These are phyloP conservation scores for Alternaria ethzedia DNA, from an alignment of 2,329 filamentous ascomycete species.

Conservation along the genomic window DNA sequence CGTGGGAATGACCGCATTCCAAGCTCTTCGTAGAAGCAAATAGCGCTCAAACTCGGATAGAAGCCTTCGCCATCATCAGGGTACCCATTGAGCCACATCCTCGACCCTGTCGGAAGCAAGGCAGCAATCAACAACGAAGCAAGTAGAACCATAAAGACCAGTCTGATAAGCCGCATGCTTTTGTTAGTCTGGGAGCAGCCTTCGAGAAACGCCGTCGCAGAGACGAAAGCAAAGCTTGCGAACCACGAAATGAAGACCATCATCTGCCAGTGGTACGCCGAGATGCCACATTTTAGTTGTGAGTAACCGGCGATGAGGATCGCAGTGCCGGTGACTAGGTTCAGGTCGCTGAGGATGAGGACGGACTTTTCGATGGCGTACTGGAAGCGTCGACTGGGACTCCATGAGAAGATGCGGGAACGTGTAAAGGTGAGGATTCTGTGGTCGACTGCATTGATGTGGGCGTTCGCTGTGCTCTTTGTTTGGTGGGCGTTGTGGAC, in stretches of 20 bases:
- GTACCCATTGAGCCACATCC: conserved; percentile 27
- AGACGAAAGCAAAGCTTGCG: conserved; percentile 27
- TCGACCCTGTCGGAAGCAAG: conserved; percentile 30
- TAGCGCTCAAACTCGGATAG: conserved; percentile 25
- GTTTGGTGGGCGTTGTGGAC: conserved; percentile 9
- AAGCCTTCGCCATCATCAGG: conserved; percentile 19
- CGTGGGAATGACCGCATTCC: conserved; percentile 6
- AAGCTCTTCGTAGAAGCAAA: conserved; percentile 30
- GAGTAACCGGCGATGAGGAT: conserved; percentile 30
- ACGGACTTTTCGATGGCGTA: conserved; percentile 37
- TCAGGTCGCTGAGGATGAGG: conserved; percentile 34
- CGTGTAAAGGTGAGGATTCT: conserved; percentile 21
- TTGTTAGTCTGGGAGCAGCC: conserved; percentile 28
- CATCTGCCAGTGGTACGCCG: conserved; percentile 37
- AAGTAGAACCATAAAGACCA: conserved; percentile 29
- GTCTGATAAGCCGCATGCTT: conserved; percentile 24
- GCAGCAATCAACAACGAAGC: conserved; percentile 24
- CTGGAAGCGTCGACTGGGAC: conserved; percentile 28
- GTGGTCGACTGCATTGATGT: conserved; percentile 23
- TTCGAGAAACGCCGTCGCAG: conserved; percentile 28
- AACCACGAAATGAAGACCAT: conserved; percentile 36
- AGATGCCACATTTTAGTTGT: conserved; percentile 31
- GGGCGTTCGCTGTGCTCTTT: background rate
- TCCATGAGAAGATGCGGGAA: conserved; percentile 21
- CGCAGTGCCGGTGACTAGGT: conserved; percentile 33